A percentile compares a stretch with the other conserved stretches of the same genome.
Evolutionary conservation across 768 basidiomycete genomes (phyloP).

Genomic region (Phaeotremella skinneri): DNA sequence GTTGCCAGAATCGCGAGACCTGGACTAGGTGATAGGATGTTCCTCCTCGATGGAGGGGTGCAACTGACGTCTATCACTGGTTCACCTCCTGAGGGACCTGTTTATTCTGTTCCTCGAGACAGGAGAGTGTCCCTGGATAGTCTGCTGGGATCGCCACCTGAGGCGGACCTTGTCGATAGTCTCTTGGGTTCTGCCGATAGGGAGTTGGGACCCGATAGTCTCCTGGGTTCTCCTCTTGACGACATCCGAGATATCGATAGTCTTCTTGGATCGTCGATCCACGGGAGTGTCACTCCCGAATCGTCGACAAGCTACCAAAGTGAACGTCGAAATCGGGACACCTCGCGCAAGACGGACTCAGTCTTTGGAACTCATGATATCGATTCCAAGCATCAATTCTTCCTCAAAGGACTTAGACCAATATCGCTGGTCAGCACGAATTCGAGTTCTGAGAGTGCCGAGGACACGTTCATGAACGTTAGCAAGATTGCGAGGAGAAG

Average conservation of each 20-base stretch:
- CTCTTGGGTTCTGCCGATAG: background rate
- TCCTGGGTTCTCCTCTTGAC: background rate
- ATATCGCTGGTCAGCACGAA: conserved; percentile 28
- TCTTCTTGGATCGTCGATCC: background rate
- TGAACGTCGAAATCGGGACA: too few species aligned
- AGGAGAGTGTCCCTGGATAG: conserved; percentile 9
- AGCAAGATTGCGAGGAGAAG: conserved; percentile 11
- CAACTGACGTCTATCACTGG: conserved; percentile 41
- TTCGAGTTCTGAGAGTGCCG: conserved; percentile 15
- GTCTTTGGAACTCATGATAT: conserved; percentile 16
- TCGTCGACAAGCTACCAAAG: too few species aligned
- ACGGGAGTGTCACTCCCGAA: background rate
- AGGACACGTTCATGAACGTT: conserved; percentile 37
- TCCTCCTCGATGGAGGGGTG: conserved; percentile 41
- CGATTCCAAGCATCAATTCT: conserved; percentile 23
- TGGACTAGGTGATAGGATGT: conserved; percentile 49
- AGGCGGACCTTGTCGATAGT: background rate
- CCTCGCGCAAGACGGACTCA: too few species aligned
- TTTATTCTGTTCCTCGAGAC: background rate
- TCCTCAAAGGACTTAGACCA: conserved; percentile 34
- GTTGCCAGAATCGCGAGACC: conserved; percentile 36
- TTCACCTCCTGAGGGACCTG: conserved; percentile 23
- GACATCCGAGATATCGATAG: background rate
- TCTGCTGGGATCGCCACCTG: background rate
- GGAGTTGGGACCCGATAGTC: background rate